A percentile compares a stretch with the other conserved stretches of the same genome.
Evolutionary conservation across 1,139 yeast species (phyloP).

Genomic region (Suhomyces atakaporum): DNA sequence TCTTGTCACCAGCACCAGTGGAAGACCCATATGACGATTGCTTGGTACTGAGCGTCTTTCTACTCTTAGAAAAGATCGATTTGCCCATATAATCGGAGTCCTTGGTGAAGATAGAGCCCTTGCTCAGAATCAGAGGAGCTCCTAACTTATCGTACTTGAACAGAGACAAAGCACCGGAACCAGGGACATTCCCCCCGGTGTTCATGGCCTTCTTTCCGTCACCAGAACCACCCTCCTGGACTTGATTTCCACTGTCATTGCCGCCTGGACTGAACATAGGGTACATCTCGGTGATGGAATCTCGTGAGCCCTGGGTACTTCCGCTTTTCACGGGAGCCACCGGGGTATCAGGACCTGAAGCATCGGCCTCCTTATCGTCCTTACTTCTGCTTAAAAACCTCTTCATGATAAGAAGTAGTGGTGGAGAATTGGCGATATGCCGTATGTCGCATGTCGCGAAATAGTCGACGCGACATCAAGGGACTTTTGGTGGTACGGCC

Average conservation of each 20-base stretch:
- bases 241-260: too few relatives aligned
- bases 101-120: conserved; percentile 29
- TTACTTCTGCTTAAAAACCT: conserved; percentile 12
- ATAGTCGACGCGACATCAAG: too few relatives aligned
- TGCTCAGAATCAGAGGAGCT: conserved; percentile 39
- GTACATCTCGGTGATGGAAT: conserved; percentile 33
- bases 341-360: background rate
- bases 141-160: conserved; percentile 38
- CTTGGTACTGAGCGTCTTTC: conserved; percentile 40
- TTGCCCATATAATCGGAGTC: conserved; percentile 28
- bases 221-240: too few relatives aligned
- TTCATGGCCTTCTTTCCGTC: too few relatives aligned
- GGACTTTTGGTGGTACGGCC: too few relatives aligned
- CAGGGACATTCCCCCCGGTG: too few relatives aligned
- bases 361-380: conserved; percentile 6
- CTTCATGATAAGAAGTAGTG: too few relatives aligned
- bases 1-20: conserved; percentile 6
- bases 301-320: conserved; percentile 35
- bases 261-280: too few relatives aligned
- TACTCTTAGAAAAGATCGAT: conserved; percentile 41
- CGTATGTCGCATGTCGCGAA: too few relatives aligned
- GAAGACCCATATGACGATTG: conserved; percentile 32
- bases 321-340: conserved; percentile 24
- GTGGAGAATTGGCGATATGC: too few relatives aligned
- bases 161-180: too few relatives aligned